Evolutionary conservation across 2,329 filamentous ascomycete genomes (phyloP).

Genomic region (Cercospora canescens): DNA sequence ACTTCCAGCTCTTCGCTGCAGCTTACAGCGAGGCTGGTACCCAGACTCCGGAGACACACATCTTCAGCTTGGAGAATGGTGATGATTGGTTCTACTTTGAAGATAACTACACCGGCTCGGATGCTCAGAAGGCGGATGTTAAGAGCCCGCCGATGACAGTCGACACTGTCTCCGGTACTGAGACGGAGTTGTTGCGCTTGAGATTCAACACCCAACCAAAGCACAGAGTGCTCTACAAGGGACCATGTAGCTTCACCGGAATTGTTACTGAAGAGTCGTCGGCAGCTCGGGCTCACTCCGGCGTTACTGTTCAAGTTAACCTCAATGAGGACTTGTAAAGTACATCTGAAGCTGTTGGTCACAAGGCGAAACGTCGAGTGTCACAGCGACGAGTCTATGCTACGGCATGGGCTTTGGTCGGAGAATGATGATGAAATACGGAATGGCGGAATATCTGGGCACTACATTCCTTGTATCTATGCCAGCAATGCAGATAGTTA

Average conservation of each 20-base stretch:
- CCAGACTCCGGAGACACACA: neutral
- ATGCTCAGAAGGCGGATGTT: neutral
- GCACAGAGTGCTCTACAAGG: neutral
- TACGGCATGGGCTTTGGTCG: neutral
- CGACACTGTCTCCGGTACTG: neutral
- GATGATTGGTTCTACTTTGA: neutral
- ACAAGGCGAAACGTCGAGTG: neutral
- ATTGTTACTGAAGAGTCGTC: neutral
- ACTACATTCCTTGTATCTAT: neutral
- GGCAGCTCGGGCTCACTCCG: neutral
- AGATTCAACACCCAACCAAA: neutral
- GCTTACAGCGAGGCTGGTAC: neutral
- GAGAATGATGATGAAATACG: neutral
- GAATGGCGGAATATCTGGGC: neutral
- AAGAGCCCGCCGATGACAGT: neutral
- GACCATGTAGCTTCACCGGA: neutral
- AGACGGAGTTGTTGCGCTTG: neutral
- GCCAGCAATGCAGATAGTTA: neutral
- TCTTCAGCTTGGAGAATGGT: neutral
- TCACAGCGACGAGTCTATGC: too few relatives aligned
- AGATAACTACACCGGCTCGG: neutral
- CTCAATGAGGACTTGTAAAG: neutral
- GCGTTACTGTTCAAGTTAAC: neutral
- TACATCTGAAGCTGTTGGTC: neutral
- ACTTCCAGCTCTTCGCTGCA: neutral